Base-by-base conservation (phyloP, 345 rosid genomes). In the Aethionema arabicum region DNA sequence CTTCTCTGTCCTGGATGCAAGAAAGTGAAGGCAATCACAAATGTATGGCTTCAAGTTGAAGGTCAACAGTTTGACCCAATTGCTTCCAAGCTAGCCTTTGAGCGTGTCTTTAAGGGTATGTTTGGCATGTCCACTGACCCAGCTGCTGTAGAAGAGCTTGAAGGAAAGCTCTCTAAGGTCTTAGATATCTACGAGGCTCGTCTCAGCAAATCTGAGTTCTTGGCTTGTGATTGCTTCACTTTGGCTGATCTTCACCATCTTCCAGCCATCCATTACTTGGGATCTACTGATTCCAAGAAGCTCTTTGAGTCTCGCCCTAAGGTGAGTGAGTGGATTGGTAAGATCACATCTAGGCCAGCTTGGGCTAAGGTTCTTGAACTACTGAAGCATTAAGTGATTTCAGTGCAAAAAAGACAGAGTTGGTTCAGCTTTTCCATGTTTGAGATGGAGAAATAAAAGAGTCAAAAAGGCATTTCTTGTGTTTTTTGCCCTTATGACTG, bases 121-220 rank as follows among this genome's bases (percentile, higher is more conserved):
- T 31, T 9, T 6, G 85, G 85, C 6, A 27, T 53, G 56, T 39
- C 70, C 46, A 14, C 76, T 0, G 83, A 80, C 11, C 72, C 70
- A 2, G 49, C 54, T 6, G 66, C 62, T 7, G 64, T 68, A 0
- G 67, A 74, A 66, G 67, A 69, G 0, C 75, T 71, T 14, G 40
- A 53, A 35, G 64, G 16, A 5, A 79, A 69, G 52, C 70, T 81
- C 3, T 74, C 8, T 0, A 73, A 73, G 16, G 84, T 83, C 13
- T 70, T 81, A 15, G 88, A 79, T 48, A 70, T 83, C 11, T 83
- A 79, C 43, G 83, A 80, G 68, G 59, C 67, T 3, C 67, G 82
- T 69, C 49, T 79, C 41, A 27, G 67, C 1, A 44, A 68, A 36
- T 65, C 47, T 8, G 72, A 67, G 21, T 77, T 73, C 59, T 48